Evolutionary conservation across 225 moss, liverwort and hornwort genomes (phyloP), one percentile per base, ranked within the genome.

Genomic region (Polytrichum commune): DNA sequence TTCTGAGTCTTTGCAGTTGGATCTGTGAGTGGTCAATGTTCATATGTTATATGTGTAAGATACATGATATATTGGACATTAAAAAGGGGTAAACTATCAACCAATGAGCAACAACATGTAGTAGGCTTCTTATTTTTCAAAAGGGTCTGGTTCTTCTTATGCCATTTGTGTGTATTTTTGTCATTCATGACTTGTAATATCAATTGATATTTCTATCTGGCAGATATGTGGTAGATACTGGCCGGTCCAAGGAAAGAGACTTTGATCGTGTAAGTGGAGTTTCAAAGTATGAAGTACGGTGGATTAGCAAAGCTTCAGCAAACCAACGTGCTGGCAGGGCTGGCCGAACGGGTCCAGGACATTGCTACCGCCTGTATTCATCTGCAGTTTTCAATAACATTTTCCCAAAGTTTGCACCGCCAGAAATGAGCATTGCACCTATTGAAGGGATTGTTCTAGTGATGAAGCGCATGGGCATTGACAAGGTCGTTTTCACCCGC

Each of bases 291-390:
- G 93, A 93, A 65, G 91, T 98, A 53, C 93, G 90, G 22, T 98
- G 98, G 98, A 95, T 98, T 75, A 98, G 95, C 84, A 98, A 98
- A 81, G 98, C 98, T 29, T 93, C 98, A 23, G 98, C 98, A 74
- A 93, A 95, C 66, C 98, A 98, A 78, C 89, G 98, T 77, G 98
- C 95, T 73, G 98, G 98, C 53, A 84, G 98, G 74, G 95, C 95
- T 69, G 98, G 98, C 53, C 88, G 98, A 71, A 95, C 95, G 53
- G 98, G 95, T 75, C 95, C 98, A 33, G 98, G 98, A 5, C 95
- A 98, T 78, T 95, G 98, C 84, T 98, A 98, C 66, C 88, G 98
- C 28, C 83, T 98, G n/a, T 98, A 98, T 66, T 98, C 98, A 20
- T 98, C 95, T 10, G 92, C 98, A 56, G 92, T 91, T 53, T 98